Evolutionary conservation across 441 rosid species (phyloP).

Genomic region (Brassica balearica): DNA sequence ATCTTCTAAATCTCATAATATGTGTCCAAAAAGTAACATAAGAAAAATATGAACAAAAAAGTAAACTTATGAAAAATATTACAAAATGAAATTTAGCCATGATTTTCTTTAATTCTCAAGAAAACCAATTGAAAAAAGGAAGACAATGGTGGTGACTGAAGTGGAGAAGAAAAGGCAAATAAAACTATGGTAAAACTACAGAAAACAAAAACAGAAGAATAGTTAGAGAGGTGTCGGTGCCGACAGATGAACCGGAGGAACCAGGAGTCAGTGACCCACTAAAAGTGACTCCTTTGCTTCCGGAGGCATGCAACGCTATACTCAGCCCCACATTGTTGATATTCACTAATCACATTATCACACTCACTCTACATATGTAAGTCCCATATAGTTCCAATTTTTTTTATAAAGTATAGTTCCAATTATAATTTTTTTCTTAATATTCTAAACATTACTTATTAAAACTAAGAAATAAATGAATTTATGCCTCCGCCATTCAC

Average conservation of each 20-base stretch:
- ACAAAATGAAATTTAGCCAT: conserved; percentile 13
- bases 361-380: conserved; percentile 31
- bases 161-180: conserved; percentile 4
- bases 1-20: neutral
- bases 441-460: neutral
- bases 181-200: conserved; percentile 1
- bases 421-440: neutral
- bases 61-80: neutral
- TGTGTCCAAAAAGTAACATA: neutral
- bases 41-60: neutral
- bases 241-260: conserved; percentile 41
- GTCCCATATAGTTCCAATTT: neutral
- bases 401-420: neutral
- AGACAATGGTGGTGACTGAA: neutral
- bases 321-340: conserved; percentile 29
- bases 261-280: conserved; percentile 29
- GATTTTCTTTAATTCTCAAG: neutral
- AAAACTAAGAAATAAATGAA: neutral
- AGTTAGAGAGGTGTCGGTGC: conserved; percentile 46
- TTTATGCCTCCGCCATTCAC: conserved; percentile 14
- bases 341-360: conserved; percentile 41
- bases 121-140: neutral
- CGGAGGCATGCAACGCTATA: conserved; percentile 38
- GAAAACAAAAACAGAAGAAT: neutral
- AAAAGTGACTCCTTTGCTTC: conserved; percentile 41